Evolutionary conservation across 169 alveolate genomes (phyloP).

Genomic region (Plasmodium coatneyi): DNA sequence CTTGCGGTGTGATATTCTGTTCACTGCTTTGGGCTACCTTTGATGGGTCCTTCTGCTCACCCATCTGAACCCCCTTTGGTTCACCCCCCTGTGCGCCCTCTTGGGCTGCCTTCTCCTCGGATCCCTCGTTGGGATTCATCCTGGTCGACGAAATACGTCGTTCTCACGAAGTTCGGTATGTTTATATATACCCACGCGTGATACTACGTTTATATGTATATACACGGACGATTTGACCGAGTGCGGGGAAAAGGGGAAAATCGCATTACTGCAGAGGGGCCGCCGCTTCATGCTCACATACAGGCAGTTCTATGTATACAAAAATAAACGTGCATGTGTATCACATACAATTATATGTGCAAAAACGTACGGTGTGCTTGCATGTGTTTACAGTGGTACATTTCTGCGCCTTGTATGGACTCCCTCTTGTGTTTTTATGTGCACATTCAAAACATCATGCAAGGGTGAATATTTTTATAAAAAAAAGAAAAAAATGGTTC

Average conservation of each 20-base stretch:
- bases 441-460: not conserved
- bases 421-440: not conserved
- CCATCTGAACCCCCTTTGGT: not conserved
- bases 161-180: not conserved
- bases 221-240: not conserved
- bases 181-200: conserved; percentile 5
- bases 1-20: not conserved
- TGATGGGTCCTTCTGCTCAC: no score
- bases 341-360: not conserved
- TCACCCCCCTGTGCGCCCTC: not conserved
- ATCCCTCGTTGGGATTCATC: not conserved
- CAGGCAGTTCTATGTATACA: not conserved
- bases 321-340: not conserved
- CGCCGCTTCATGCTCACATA: not conserved
- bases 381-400: not conserved
- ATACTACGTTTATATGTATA: not conserved
- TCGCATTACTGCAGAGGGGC: not conserved
- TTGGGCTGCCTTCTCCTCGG: not conserved
- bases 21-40: not conserved
- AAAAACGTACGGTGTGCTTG: not conserved
- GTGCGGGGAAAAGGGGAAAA: not conserved
- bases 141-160: not conserved
- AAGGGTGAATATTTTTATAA: not conserved
- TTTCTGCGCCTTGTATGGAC: not conserved
- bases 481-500: not conserved